These are phyloP conservation scores for Brachypodium distachyon DNA, from an alignment of 202 grass and related monocot genomes.

Conservation along the genomic window DNA sequence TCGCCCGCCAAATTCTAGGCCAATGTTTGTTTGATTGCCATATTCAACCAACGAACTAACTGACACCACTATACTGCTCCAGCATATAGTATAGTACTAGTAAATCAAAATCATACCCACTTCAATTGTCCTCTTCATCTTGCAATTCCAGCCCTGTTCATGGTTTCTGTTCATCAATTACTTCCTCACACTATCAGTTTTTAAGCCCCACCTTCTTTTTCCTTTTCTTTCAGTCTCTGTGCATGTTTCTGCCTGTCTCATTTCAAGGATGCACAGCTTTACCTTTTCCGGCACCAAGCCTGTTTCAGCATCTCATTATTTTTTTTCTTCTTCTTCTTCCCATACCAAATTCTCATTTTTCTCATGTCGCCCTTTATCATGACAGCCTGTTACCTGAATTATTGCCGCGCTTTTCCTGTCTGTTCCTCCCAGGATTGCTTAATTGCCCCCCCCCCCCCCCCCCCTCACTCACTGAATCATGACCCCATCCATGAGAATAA, in stretches of 20 bases:
- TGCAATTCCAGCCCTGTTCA: too few relatives aligned
- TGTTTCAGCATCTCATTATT: conserved; percentile 5
- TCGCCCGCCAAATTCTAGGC: not conserved
- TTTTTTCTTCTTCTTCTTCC: too few relatives aligned
- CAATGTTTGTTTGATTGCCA: too few relatives aligned
- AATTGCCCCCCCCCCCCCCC: too few relatives aligned
- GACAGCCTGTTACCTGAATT: conserved; percentile 28
- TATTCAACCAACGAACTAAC: too few relatives aligned
- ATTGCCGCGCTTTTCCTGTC: conserved; percentile 9
- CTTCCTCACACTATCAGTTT: not conserved
- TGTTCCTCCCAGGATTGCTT: not conserved
- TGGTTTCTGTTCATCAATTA: not conserved
- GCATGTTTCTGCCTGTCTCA: conserved; percentile 20
- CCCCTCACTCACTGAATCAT: conserved; percentile 20
- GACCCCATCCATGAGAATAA: not conserved
- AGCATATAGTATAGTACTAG: too few relatives aligned
- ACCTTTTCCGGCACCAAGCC: conserved; percentile 21
- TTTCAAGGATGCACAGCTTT: conserved; percentile 46
- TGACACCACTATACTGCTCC: too few relatives aligned
- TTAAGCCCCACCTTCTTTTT: too few relatives aligned
- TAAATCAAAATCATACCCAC: not conserved
- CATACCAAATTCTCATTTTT: too few relatives aligned
- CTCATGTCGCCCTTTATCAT: conserved; percentile 20
- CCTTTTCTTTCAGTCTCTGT: not conserved
- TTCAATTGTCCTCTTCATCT: not conserved